Evolutionary conservation across 768 basidiomycete species (phyloP).

Genomic region (Leccinum truebloodii): DNA sequence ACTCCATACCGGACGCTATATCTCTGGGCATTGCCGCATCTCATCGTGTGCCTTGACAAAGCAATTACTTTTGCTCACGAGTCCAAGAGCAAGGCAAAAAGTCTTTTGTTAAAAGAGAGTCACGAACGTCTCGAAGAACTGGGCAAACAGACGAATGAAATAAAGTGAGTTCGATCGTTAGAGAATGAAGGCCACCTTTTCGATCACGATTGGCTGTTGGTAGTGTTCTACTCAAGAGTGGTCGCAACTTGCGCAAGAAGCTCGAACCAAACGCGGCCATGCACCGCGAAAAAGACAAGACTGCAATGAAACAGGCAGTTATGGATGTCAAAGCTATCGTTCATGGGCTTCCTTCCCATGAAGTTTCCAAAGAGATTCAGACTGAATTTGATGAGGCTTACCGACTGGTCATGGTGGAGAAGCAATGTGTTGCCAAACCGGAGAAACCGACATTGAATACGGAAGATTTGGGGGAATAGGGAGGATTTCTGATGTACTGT

Average conservation of each 20-base stretch:
- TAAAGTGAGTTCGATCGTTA: slow-evolving; percentile 32
- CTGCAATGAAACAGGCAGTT: slow-evolving; percentile 29
- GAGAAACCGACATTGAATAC: slow-evolving; percentile 27
- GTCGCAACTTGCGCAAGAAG: slow-evolving; percentile 29
- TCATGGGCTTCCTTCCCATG: slow-evolving; percentile 19
- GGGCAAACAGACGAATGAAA: slow-evolving; percentile 28
- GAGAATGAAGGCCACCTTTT: not conserved
- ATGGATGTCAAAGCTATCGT: slow-evolving; percentile 32
- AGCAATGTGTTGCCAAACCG: slow-evolving; percentile 3
- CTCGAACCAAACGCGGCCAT: slow-evolving; percentile 34
- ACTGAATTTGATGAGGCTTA: slow-evolving; percentile 32
- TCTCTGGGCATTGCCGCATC: slow-evolving; percentile 39
- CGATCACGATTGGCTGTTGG: not conserved
- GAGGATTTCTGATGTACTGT: not conserved
- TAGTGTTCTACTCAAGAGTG: slow-evolving; percentile 31
- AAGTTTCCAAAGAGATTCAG: slow-evolving; percentile 17
- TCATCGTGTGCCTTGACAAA: slow-evolving; percentile 44
- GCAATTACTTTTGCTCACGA: slow-evolving; percentile 24
- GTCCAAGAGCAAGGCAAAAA: slow-evolving; percentile 36
- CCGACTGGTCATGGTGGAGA: slow-evolving; percentile 35
- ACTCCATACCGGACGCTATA: slow-evolving; percentile 39
- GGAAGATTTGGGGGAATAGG: slow-evolving; percentile 22
- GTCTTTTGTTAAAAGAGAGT: slow-evolving; percentile 25
- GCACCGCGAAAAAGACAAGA: slow-evolving; percentile 28
- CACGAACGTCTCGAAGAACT: slow-evolving; percentile 40